Percentiles rank a stretch among this genome's conserved stretches.
These are phyloP conservation scores for Fusarium decemcellulare DNA, from an alignment of 2,329 filamentous ascomycete genomes.

Conservation along the genomic window DNA sequence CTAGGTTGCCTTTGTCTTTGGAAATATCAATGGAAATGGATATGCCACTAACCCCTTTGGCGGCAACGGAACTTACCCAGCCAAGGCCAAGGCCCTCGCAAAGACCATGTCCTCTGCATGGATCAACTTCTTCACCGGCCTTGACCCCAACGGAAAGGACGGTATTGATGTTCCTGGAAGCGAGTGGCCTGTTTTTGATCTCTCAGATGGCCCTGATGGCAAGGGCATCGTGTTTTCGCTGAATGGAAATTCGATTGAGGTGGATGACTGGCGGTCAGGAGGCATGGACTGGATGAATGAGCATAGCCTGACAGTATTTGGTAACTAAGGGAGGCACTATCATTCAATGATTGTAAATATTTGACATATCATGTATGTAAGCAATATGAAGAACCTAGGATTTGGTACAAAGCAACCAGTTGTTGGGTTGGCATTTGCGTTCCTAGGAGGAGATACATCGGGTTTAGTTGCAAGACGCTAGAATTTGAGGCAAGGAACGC, in stretches of 20 bases:
- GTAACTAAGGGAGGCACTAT: constrained; percentile 27
- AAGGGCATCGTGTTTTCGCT: constrained; percentile 49
- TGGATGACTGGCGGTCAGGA: constrained; percentile 47
- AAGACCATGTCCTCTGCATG: constrained; percentile 49
- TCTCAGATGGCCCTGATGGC: constrained; percentile 30
- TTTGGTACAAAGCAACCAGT: no score
- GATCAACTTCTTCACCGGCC: constrained; percentile 48
- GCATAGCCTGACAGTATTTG: constrained; percentile 47
- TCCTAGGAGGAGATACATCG: no score
- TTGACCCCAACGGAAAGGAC: constrained; percentile 46
- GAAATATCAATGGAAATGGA: constrained; percentile 50
- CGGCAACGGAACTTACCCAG: constrained; percentile 45
- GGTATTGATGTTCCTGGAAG: constrained; percentile 5
- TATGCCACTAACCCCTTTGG: constrained; percentile 51
- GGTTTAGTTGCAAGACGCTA: no score
- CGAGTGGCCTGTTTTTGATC: constrained; percentile 48
- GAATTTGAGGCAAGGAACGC: no score
- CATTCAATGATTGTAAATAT: background rate
- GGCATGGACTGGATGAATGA: constrained; percentile 50
- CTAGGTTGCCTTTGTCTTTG: constrained; percentile 59
- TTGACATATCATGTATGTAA: background rate
- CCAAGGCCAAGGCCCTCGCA: constrained; percentile 44
- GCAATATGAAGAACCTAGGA: no score
- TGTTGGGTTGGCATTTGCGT: no score
- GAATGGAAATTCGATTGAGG: constrained; percentile 43